Evolutionary conservation across 2,329 filamentous ascomycete genomes (phyloP), one percentile per base, ranked within the genome.

Genomic region (Emmonsia crescens): DNA sequence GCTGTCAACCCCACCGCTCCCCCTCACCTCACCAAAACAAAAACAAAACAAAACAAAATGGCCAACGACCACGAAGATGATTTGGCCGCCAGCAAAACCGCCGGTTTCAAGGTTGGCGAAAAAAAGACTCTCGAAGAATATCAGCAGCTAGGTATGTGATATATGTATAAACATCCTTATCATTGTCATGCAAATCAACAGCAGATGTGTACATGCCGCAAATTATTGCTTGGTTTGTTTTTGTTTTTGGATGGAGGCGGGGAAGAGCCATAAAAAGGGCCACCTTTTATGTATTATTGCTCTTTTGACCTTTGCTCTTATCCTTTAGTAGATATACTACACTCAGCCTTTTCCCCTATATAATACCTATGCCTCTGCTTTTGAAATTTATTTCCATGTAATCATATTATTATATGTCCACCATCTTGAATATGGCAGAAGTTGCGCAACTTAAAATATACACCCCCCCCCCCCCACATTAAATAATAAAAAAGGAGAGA

Each of bases 121-220:
- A 96, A 96, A 87, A 96, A 97, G 85, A 95, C 90, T 70, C 83
- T 99, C 73, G 89, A 93, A 66, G 89, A 96, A 77, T 96, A 96
- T 79, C 84, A 93, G 73, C 83, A 96, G 76, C 88, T 99, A 79
- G 94, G 91, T 96, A 81, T 73, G 89, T 66, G 21, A 36, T 19
- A 19, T 36, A 24, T 24, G 0, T 14, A 48, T 12, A 3, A 24
- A 48, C 21, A 21, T 24, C 9, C 9, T n/a, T 49, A 19, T 33
- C 2, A 19, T 33, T 12, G 4, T 31, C 49, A 52, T 33, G 27
- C 29, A 33, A n/a, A 31, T 27, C 44, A 24, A 5, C n/a, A 29
- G 27, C n/a, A 19, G 21, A 48, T 21, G 21, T 49, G 46, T 6
- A n/a, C 8, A 42, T n/a, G 14, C 9, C 10, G 10, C 36, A 14